Percentiles rank a stretch among this genome's conserved stretches.
Evolutionary conservation across 2,329 filamentous ascomycete genomes (phyloP).

Genomic region (Talaromyces pinophilus): DNA sequence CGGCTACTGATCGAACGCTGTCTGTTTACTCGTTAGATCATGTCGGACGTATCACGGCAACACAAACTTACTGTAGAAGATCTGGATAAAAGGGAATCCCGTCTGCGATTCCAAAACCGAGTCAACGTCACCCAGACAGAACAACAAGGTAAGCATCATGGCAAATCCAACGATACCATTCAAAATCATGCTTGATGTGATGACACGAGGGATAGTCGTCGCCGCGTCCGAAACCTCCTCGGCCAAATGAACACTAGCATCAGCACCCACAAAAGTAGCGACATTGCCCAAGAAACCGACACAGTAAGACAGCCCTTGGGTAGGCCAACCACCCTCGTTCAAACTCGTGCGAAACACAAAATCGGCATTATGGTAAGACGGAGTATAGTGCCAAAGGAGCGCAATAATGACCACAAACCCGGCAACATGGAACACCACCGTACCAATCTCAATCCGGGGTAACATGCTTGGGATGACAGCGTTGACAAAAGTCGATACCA

Average conservation of each 20-base stretch:
- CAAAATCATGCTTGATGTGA: slow-evolving; percentile 52
- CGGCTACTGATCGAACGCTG: slow-evolving; percentile 27
- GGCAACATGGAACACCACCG: slow-evolving; percentile 46
- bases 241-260: slow-evolving; percentile 37
- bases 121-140: slow-evolving; percentile 55
- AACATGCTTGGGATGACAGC: slow-evolving; percentile 44
- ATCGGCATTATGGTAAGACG: slow-evolving; percentile 39
- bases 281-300: slow-evolving; percentile 46
- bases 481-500: slow-evolving; percentile 46
- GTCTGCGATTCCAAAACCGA: slow-evolving; percentile 48
- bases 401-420: slow-evolving; percentile 49
- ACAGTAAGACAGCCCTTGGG: slow-evolving; percentile 40
- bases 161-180: slow-evolving; percentile 58
- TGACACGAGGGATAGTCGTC: slow-evolving; percentile 52
- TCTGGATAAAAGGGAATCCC: slow-evolving; percentile 60
- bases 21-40: slow-evolving; percentile 20
- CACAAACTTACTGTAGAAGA: slow-evolving; percentile 50
- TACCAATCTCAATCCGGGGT: slow-evolving; percentile 40
- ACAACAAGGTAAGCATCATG: slow-evolving; percentile 58
- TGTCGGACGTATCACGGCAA: slow-evolving; percentile 26
- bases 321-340: slow-evolving; percentile 46
- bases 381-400: slow-evolving; percentile 42
- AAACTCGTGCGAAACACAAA: slow-evolving; percentile 46
- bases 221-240: slow-evolving; percentile 51
- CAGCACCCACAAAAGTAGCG: slow-evolving; percentile 44